A percentile compares a stretch with the other conserved stretches of the same genome.
phyloP scores from a whole-genome alignment of 371 early-diverging fungal genomes.

The Fennellomyces sp. region DNA sequence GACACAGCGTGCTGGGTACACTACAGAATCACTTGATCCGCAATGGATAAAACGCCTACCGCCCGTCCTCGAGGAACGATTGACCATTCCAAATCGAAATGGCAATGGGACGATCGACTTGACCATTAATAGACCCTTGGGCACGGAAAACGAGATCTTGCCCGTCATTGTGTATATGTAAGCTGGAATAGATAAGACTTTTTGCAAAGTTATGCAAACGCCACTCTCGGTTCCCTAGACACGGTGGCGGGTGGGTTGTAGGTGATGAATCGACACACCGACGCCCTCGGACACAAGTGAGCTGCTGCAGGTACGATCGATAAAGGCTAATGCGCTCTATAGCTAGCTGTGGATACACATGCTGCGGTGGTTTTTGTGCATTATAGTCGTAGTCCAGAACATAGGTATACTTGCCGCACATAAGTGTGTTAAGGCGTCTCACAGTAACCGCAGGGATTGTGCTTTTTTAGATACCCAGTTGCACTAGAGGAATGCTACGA shows the following conservation, averaged over 20 bases:
- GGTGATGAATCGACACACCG: slow-evolving; percentile 8
- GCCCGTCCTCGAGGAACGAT: background rate
- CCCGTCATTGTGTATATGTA: slow-evolving; percentile 11
- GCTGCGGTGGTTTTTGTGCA: slow-evolving; percentile 22
- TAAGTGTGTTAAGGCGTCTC: no score
- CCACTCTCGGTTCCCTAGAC: no score
- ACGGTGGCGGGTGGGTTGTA: slow-evolving; percentile 22
- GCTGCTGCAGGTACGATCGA: no score
- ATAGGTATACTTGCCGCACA: no score
- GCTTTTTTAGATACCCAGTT: slow-evolving; percentile 24
- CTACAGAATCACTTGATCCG: background rate
- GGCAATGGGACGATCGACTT: background rate
- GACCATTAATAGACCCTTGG: slow-evolving; percentile 3
- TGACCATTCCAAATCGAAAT: background rate
- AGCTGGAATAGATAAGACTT: no score
- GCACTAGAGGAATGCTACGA: slow-evolving; percentile 35
- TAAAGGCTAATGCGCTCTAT: background rate
- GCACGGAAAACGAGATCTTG: slow-evolving; percentile 5
- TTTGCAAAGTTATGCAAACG: no score
- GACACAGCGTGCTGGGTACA: background rate
- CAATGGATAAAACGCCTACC: background rate
- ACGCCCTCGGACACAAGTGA: slow-evolving; percentile 4
- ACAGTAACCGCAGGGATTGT: background rate
- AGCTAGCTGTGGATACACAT: slow-evolving; percentile 3
- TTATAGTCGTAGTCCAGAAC: slow-evolving; percentile 26